Percentiles rank a stretch among this genome's conserved stretches.
These are phyloP conservation scores for Straminergon stramineum DNA, from an alignment of 225 moss, liverwort and hornwort species.

Conservation along the genomic window DNA sequence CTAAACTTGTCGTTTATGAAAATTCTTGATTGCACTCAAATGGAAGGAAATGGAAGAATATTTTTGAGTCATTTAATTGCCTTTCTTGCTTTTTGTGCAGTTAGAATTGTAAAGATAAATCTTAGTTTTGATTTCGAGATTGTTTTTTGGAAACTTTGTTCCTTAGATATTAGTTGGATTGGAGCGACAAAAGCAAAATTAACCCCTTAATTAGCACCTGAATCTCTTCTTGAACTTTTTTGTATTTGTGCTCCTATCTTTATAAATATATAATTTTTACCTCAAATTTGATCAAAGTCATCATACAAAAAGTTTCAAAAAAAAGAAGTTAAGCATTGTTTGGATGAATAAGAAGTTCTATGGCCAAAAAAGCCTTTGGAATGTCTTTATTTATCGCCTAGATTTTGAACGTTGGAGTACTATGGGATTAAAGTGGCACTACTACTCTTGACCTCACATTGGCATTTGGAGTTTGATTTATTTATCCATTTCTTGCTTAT, in stretches of 20 bases:
- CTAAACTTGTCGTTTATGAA: rapidly evolving
- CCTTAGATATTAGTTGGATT: rapidly evolving
- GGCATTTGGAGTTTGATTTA: not conserved
- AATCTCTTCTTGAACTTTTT: too few species aligned
- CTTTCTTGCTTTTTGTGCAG: not conserved
- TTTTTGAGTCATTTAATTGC: not conserved
- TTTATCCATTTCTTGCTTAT: not conserved
- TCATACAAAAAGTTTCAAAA: too few species aligned
- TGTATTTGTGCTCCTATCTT: too few species aligned
- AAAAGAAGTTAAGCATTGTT: too few species aligned
- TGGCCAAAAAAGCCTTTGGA: too few species aligned
- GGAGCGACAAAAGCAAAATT: not conserved
- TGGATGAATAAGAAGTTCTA: too few species aligned
- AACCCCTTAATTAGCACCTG: not conserved
- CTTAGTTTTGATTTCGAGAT: not conserved
- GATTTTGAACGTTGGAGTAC: too few species aligned
- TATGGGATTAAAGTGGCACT: too few species aligned
- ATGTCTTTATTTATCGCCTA: too few species aligned
- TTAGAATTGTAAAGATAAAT: not conserved
- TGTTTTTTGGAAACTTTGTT: not conserved
- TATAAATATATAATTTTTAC: too few species aligned
- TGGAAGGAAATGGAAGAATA: not conserved
- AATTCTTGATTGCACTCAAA: not conserved
- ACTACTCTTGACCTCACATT: not conserved
- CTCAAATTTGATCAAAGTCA: too few species aligned